phyloP scores from a whole-genome alignment of 2,329 filamentous ascomycete genomes.

The Xylariaceae sp. region DNA sequence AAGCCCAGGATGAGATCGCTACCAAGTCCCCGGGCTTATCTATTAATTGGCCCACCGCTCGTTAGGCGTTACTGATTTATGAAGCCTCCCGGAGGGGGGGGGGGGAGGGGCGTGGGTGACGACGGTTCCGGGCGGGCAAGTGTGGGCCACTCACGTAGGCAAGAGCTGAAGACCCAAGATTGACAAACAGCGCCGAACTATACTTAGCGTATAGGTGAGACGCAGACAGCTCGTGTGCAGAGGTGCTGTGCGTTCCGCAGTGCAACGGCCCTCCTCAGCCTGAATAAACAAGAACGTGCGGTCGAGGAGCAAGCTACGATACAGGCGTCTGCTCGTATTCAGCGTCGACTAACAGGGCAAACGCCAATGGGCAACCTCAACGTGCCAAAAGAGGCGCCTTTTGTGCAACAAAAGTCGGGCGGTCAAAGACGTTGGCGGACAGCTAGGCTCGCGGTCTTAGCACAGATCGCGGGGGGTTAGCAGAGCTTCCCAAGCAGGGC shows the following conservation, averaged over 20 bases:
- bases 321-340: conserved; percentile 34
- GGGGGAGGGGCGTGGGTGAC: conserved; percentile 23
- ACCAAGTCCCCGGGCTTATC: conserved; percentile 23
- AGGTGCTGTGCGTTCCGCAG: conserved; percentile 31
- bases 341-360: conserved; percentile 24
- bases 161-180: conserved; percentile 23
- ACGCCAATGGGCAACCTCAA: conserved; percentile 33
- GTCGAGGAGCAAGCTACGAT: conserved; percentile 24
- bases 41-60: conserved; percentile 25
- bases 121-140: conserved; percentile 22
- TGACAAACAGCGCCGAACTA: conserved; percentile 26
- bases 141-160: conserved; percentile 29
- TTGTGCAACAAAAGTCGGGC: conserved; percentile 30
- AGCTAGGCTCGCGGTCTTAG: conserved; percentile 29
- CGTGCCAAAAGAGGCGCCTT: conserved; percentile 32
- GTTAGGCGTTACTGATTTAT: conserved; percentile 23
- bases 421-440: conserved; percentile 25
- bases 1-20: conserved; percentile 19
- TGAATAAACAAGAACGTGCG: conserved; percentile 23
- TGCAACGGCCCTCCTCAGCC: conserved; percentile 30
- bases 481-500: conserved; percentile 24
- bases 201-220: conserved; percentile 28
- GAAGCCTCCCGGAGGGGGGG: conserved; percentile 6
- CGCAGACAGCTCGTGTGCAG: conserved; percentile 24
- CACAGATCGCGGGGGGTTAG: conserved; percentile 28